Conservation (phyloP, 345 rosid genomes). For the Carallia brachiata region DNA sequence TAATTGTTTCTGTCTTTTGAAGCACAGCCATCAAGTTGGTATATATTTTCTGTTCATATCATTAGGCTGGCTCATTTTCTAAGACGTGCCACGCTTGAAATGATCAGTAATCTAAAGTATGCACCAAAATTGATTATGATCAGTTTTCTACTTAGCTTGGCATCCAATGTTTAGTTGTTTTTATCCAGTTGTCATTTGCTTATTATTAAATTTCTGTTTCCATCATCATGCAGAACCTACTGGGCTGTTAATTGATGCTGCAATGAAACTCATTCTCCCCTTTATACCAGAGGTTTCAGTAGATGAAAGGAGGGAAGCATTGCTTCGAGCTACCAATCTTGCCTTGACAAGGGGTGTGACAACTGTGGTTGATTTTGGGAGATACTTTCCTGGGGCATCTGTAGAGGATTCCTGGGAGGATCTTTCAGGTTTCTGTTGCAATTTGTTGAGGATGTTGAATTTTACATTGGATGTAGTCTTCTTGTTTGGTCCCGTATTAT, state of each 20-base stretch:
- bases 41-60: no score
- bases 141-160: no score
- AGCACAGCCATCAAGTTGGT: no score
- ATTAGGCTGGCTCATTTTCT: no score
- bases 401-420: slow-evolving; percentile 74
- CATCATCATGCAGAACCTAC: slow-evolving; percentile 57
- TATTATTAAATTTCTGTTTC: neutral
- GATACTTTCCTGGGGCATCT: slow-evolving; percentile 73
- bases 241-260: slow-evolving; percentile 84
- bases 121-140: no score
- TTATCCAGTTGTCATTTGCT: no score
- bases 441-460: slow-evolving; percentile 12
- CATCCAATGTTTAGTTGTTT: no score
- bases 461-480: slow-evolving; percentile 2
- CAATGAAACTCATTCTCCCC: slow-evolving; percentile 61
- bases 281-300: slow-evolving; percentile 61
- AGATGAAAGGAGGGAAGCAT: slow-evolving; percentile 79
- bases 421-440: slow-evolving; percentile 58
- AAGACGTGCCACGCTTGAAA: no score
- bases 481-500: neutral
- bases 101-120: no score
- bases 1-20: no score
- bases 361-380: slow-evolving; percentile 79
- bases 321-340: slow-evolving; percentile 67
- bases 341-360: slow-evolving; percentile 85